These are phyloP conservation scores for Suhomyces kunorum DNA, from an alignment of 1,139 yeast species.

Conservation along the genomic window DNA sequence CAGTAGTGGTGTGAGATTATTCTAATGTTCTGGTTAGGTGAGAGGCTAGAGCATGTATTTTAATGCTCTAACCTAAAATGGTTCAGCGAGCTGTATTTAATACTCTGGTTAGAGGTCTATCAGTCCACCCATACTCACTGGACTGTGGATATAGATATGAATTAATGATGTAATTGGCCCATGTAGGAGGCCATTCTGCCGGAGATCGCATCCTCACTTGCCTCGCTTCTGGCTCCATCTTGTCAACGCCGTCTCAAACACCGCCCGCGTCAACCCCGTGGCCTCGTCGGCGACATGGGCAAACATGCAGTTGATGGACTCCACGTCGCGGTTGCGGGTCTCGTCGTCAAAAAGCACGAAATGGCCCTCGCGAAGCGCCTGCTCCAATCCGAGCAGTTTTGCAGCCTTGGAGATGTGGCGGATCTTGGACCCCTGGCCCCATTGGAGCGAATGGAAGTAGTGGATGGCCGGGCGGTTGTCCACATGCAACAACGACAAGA, in stretches of 20 bases:
- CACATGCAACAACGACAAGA: conserved; percentile 52
- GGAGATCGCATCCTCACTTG: neutral
- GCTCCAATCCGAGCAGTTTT: conserved; percentile 35
- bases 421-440: conserved; percentile 69
- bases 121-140: neutral
- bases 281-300: conserved; percentile 48
- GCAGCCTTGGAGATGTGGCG: conserved; percentile 56
- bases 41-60: too few relatives aligned
- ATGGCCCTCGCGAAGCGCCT: conserved; percentile 49
- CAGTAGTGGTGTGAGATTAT: too few relatives aligned
- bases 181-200: neutral
- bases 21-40: too few relatives aligned
- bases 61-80: too few relatives aligned
- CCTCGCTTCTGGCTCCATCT: conserved; percentile 29
- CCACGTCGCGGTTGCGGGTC: conserved; percentile 63
- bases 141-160: neutral
- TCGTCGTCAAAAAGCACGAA: conserved; percentile 75
- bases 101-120: too few relatives aligned
- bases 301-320: conserved; percentile 60
- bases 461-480: conserved; percentile 48
- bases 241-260: conserved; percentile 47
- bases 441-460: conserved; percentile 56
- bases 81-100: too few relatives aligned
- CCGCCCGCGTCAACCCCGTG: conserved; percentile 50
- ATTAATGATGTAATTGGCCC: neutral